Base-by-base conservation (phyloP, 345 rosid species). In the Isatis tinctoria region DNA sequence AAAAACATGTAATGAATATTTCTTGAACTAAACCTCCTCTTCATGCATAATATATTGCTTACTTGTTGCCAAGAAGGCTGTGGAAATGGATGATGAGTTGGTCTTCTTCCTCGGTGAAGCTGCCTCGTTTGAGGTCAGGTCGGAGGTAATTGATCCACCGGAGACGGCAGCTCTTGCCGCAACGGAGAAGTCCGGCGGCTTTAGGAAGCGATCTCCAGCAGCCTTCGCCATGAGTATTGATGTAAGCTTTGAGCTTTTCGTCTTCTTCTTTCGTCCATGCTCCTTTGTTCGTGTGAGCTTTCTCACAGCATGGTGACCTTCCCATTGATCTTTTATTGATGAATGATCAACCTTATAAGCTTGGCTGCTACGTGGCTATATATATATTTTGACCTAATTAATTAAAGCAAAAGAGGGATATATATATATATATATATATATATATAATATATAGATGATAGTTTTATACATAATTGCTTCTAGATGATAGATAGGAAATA, bases 251-350 rank as follows among this genome's bases (percentile, higher is more conserved):
- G 64, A 87, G 89, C 8, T 84, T 81, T 56, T 79, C 82, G 24
- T 82, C 85, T 37, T 82, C 85, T 65, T 82, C 82, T 65, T 75
- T 82, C 1, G 92, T 85, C 92, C 92, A 87, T 45, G 92, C 87
- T 32, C 92, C 92, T 74, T 84, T 87, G 85, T 87, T 85, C 17
- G 89, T 87, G 58, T 87, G 92, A 45, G 83, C 88, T 78, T 87
- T 87, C 72, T 87, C 90, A 73, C 90, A 87, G 52, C 90, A 87
- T 35, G 89, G 92, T 78, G 92, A 87, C 74, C 92, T 87, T 58
- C 92, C 92, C 92, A 87, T 87, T n/a, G 12, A 11, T 40, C 5
- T 10, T 10, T 36, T 6, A 22, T 2, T 22, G 24, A 22, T 22
- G 2, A 22, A 22, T 22, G 24, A 22, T 22, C 1, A 22, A 22